Base-by-base conservation (phyloP, 225 moss, liverwort and hornwort species). In the Bryoerythrophyllum caledonicum region DNA sequence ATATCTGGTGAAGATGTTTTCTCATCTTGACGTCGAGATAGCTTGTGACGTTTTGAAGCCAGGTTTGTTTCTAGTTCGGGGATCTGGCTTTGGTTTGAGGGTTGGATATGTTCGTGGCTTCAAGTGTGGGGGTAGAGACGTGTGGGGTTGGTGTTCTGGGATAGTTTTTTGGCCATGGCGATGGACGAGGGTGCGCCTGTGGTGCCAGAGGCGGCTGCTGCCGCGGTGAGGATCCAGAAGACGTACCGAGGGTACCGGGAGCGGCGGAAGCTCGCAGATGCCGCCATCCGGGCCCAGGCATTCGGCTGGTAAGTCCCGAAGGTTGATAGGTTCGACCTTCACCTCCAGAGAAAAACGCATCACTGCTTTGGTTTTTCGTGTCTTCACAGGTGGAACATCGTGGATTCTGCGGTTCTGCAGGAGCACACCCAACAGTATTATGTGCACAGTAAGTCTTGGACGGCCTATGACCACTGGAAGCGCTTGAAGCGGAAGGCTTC, bases 221-320 rank as follows among this genome's bases (percentile, higher is more conserved):
- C 97, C 63, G 93, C 91, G 23, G 84, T 90, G 62, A 16, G 74
- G 62, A 65, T 99, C 49, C 99, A 99, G 80, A 89, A 87, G 68
- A 7, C 75, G 20, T 99, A 81, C 67, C 89, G 95, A 61, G 99
- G 95, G 21, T 86, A 95, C 65, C 84, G 89, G 60, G 73, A 78
- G 27, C 91, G 95, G 65, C 87, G 93, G 68, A 84, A 82, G 68
- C 83, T 95, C 62, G 99, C 99, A 30, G 95, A 99, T 81, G 89
- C 91, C 10, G 95, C 90, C 53, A 79, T 92, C 23, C 92, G 91
- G 90, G 88, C 93, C 13, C 89, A 90, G 12, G 64, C 82, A 60
- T 87, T 85, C 77, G 95, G 91, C 82, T 99, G 99, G 99, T 97
- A 76, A 37, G 65, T 61, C 12, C 28, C 5, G 4, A 44, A 44